Percentiles rank a stretch among this genome's conserved stretches.
Evolutionary conservation across 805 yeast genomes (phyloP).

Genomic region (Yamadazyma takamatsuzukensis): DNA sequence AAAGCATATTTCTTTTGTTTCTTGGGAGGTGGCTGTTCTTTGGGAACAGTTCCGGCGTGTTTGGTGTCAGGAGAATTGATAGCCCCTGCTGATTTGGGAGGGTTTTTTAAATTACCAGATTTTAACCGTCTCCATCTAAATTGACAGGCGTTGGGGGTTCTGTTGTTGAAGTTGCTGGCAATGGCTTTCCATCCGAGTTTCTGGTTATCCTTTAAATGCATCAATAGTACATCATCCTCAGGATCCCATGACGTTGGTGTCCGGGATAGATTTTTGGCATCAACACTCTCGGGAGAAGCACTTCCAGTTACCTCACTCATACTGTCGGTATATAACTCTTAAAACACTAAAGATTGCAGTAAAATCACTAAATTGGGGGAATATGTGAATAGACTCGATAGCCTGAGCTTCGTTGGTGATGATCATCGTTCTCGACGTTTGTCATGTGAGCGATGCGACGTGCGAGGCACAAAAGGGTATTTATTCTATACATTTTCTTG

Average conservation of each 20-base stretch:
- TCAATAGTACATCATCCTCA: conserved; percentile 41
- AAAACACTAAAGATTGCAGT: no score
- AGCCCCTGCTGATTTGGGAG: conserved; percentile 38
- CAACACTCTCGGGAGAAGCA: conserved; percentile 6
- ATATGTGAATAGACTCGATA: no score
- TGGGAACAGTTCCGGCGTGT: conserved; percentile 2
- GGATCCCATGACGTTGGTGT: conserved; percentile 50
- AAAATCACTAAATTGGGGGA: no score
- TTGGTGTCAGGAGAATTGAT: conserved; percentile 8
- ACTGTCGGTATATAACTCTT: no score
- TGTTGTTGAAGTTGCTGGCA: conserved; percentile 39
- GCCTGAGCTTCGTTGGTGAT: no score
- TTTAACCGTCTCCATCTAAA: conserved; percentile 46
- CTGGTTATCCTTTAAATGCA: conserved; percentile 45
- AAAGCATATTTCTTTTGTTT: conserved; percentile 15
- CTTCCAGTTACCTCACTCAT: no score
- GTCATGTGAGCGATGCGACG: no score
- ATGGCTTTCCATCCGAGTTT: conserved; percentile 48
- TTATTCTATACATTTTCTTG: no score
- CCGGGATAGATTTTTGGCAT: conserved; percentile 27
- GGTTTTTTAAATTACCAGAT: conserved; percentile 40
- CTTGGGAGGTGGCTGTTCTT: conserved; percentile 4
- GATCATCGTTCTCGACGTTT: no score
- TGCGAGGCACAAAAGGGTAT: no score
- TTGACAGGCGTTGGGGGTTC: conserved; percentile 48